Conservation (phyloP, 192 early-diverging fungal genomes). For the Phlyctochytrium planicorne region DNA sequence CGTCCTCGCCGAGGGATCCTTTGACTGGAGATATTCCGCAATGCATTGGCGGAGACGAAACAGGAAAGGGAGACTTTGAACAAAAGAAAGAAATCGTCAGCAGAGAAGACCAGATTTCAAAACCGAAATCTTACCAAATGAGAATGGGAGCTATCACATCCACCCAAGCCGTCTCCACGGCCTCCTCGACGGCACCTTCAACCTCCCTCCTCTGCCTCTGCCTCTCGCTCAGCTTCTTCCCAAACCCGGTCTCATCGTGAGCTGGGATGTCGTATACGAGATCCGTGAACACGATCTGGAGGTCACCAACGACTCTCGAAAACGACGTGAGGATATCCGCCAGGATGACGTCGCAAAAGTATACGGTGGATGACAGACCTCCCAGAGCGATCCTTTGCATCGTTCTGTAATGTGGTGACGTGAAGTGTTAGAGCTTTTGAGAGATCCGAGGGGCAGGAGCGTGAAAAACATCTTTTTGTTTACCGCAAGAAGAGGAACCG, state of each 20-base stretch:
- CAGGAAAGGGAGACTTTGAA: conserved; percentile 72
- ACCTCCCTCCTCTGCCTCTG: not conserved
- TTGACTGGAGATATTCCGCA: conserved; percentile 64
- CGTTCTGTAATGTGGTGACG: conserved; percentile 20
- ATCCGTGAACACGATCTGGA: conserved; percentile 67
- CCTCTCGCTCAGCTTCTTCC: not conserved
- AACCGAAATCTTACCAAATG: conserved; percentile 64
- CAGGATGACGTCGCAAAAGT: conserved; percentile 77
- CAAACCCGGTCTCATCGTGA: not conserved
- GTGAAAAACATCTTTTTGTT: not conserved
- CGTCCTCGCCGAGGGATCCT: conserved; percentile 42
- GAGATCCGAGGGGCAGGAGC: too few species aligned
- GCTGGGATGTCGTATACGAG: not conserved
- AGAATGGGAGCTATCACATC: conserved; percentile 55
- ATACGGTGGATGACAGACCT: conserved; percentile 31
- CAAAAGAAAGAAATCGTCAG: conserved; percentile 32
- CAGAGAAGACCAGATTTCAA: not conserved
- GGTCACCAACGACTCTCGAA: conserved; percentile 84
- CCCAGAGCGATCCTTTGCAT: conserved; percentile 38
- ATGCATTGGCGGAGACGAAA: conserved; percentile 80
- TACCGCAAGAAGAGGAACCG: conserved; percentile 37
- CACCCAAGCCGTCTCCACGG: conserved; percentile 22
- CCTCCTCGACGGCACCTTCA: not conserved
- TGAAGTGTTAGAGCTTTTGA: not conserved
- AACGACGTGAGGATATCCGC: conserved; percentile 96